A percentile compares a stretch with the other conserved stretches of the same genome.
These are phyloP conservation scores for Simmondsia chinensis DNA, from an alignment of 148 eudicot genomes.

Conservation along the genomic window DNA sequence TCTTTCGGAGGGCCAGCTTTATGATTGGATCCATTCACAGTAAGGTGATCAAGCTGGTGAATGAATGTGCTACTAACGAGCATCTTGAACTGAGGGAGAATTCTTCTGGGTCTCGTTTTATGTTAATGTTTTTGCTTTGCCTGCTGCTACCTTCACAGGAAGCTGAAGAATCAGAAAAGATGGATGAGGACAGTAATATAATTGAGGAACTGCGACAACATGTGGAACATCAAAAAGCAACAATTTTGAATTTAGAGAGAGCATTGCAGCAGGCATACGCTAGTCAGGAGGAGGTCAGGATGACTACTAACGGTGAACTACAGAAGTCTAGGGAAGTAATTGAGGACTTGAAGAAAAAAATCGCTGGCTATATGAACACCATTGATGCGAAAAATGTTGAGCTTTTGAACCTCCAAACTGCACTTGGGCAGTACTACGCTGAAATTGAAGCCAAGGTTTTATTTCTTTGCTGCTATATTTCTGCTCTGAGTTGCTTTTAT, in stretches of 20 bases:
- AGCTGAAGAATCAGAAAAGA: constrained; percentile 93
- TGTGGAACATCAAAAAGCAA: constrained; percentile 59
- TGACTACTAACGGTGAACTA: constrained; percentile 49
- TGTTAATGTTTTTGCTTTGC: constrained; percentile 9
- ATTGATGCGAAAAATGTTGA: constrained; percentile 87
- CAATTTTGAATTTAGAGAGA: constrained; percentile 70
- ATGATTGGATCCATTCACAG: no score
- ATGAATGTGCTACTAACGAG: no score
- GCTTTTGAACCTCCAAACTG: constrained; percentile 86
- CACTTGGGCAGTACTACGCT: constrained; percentile 95
- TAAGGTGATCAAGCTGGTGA: no score
- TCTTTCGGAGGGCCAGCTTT: no score
- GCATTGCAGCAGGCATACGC: constrained; percentile 73
- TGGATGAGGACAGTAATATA: constrained; percentile 92
- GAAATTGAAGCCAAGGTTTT: constrained; percentile 96
- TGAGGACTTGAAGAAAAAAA: constrained; percentile 72
- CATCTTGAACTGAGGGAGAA: no score
- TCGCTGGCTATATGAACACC: constrained; percentile 40
- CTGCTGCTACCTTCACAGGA: constrained; percentile 45
- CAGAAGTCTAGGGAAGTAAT: constrained; percentile 70
- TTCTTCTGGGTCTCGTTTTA: no score
- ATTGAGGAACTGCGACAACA: constrained; percentile 70
- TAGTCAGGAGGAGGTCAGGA: constrained; percentile 66
- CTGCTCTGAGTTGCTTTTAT: background rate
- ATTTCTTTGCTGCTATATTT: constrained; percentile 1